phyloP scores from a whole-genome alignment of 2,329 filamentous ascomycete species.

The Paecilomyces fulvus region DNA sequence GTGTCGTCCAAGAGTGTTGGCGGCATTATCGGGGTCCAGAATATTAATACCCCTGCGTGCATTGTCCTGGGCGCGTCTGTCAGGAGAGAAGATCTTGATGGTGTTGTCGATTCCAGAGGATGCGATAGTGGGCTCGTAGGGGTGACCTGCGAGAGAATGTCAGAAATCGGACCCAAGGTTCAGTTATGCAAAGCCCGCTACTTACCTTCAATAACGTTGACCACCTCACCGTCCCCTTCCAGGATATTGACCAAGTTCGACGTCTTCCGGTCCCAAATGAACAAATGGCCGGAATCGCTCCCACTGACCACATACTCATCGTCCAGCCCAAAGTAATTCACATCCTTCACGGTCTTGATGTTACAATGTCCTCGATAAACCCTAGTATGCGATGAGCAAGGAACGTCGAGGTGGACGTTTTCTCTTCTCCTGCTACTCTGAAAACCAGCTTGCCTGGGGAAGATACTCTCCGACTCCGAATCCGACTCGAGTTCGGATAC shows the following conservation, averaged over 20 bases:
- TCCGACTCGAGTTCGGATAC: conserved; percentile 19
- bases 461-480: conserved; percentile 30
- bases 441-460: conserved; percentile 43
- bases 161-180: conserved; percentile 7
- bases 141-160: conserved; percentile 42
- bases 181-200: not conserved
- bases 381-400: conserved; percentile 49
- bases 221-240: conserved; percentile 59
- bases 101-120: conserved; percentile 60
- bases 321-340: conserved; percentile 58
- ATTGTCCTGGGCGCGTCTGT: conserved; percentile 48
- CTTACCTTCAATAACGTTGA: conserved; percentile 58
- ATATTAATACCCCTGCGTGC: conserved; percentile 53
- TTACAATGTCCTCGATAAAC: conserved; percentile 59
- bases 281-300: conserved; percentile 57
- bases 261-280: conserved; percentile 61
- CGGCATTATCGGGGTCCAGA: conserved; percentile 36
- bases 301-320: conserved; percentile 63
- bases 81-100: conserved; percentile 60
- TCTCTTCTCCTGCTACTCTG: conserved; percentile 39
- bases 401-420: conserved; percentile 46
- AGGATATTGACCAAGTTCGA: conserved; percentile 55
- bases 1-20: conserved; percentile 24
- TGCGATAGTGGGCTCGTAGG: conserved; percentile 58
- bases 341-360: conserved; percentile 59